Evolutionary conservation across 371 early-diverging fungal genomes (phyloP).

Genomic region (Circinella minor): DNA sequence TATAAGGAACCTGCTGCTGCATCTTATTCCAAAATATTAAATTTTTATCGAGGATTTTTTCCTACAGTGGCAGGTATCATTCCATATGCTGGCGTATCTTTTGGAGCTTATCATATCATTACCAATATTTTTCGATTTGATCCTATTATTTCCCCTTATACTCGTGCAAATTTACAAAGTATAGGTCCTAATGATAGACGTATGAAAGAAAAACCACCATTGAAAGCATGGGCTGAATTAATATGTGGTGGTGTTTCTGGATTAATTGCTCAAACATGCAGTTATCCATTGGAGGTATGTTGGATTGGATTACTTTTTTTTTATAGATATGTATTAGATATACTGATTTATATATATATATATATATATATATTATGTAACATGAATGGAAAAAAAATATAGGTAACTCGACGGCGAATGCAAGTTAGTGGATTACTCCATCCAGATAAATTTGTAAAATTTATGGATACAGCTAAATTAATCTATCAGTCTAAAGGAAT

Average conservation of each 20-base stretch:
- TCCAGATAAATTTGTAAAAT: conserved; percentile 57
- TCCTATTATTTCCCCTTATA: conserved; percentile 35
- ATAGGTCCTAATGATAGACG: conserved; percentile 31
- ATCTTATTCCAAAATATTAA: conserved; percentile 45
- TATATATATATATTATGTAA: not conserved
- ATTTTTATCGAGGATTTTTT: conserved; percentile 93
- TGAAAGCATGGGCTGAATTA: conserved; percentile 81
- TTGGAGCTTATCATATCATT: conserved; percentile 74
- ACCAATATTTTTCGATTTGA: conserved; percentile 61
- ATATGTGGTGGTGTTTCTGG: conserved; percentile 87
- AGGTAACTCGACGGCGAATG: conserved; percentile 81
- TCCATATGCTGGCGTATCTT: conserved; percentile 95
- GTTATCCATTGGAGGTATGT: conserved; percentile 87
- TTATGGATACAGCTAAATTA: conserved; percentile 61
- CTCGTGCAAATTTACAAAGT: conserved; percentile 28
- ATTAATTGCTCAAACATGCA: conserved; percentile 81
- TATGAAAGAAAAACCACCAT: conserved; percentile 35
- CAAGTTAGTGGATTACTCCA: conserved; percentile 81
- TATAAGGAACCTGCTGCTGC: conserved; percentile 60
- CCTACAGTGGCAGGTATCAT: conserved; percentile 93
- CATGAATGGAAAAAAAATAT: not conserved
- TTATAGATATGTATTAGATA: not conserved
- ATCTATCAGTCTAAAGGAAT: conserved; percentile 75
- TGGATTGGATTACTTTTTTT: no score
- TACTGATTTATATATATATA: not conserved